Percentiles rank a stretch among this genome's conserved stretches.
Evolutionary conservation across 2,329 filamentous ascomycete species (phyloP).

Genomic region (Fusarium bulbicola): DNA sequence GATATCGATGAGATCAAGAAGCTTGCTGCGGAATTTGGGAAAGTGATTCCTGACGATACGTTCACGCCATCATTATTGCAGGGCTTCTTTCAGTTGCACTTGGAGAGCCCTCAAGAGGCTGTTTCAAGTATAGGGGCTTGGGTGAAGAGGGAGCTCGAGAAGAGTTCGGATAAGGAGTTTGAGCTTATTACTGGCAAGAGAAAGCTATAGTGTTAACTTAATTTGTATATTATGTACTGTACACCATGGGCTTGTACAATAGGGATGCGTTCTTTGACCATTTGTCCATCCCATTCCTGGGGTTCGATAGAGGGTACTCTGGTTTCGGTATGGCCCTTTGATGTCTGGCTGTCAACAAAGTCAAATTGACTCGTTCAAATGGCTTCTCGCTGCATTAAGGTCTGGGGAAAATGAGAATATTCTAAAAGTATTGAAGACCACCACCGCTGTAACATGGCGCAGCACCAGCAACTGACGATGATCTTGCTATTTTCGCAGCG

Average conservation of each 20-base stretch:
- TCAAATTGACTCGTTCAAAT: not conserved
- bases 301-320: not conserved
- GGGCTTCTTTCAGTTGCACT: conserved; percentile 57
- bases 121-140: conserved; percentile 47
- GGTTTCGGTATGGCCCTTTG: not conserved
- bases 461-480: not conserved
- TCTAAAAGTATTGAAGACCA: not conserved
- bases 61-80: conserved; percentile 62
- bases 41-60: conserved; percentile 57
- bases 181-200: conserved; percentile 37
- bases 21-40: conserved; percentile 64
- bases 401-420: not conserved
- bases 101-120: conserved; percentile 51
- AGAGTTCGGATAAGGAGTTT: conserved; percentile 44
- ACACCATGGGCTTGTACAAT: not conserved
- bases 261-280: not conserved
- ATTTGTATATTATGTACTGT: not conserved
- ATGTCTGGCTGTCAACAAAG: too few relatives aligned
- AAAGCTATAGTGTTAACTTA: conserved; percentile 12
- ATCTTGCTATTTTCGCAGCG: not conserved
- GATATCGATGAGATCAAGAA: conserved; percentile 47
- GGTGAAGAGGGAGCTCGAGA: conserved; percentile 48
- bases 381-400: too few relatives aligned
- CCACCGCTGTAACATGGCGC: not conserved
- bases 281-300: not conserved